Conservation (phyloP, 257 asterid species). For the Solanum lycopersicoides region DNA sequence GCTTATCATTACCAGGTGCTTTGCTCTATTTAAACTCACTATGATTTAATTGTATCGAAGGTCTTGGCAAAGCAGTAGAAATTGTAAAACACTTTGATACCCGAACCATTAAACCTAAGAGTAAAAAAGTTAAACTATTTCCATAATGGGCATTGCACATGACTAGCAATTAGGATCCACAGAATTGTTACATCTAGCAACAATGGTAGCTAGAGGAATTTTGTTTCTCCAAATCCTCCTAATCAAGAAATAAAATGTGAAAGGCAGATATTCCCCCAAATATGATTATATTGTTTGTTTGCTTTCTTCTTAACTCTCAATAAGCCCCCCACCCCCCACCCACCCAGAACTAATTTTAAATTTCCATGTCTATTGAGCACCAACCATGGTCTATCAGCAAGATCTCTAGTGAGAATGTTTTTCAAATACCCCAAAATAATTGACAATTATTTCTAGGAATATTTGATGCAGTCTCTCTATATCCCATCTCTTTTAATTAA, state of each 20-base stretch:
- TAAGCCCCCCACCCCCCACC: not conserved
- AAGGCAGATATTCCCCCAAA: not conserved
- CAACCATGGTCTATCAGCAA: not conserved
- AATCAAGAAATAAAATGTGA: not conserved
- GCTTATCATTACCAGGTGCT: not conserved
- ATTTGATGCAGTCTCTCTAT: not conserved
- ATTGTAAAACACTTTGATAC: no score
- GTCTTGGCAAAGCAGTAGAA: not conserved
- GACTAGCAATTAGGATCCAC: not conserved
- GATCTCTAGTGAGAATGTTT: not conserved
- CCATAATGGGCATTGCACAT: no score
- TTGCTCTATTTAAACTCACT: not conserved
- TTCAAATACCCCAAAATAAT: not conserved
- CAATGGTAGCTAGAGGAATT: not conserved
- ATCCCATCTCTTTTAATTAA: not conserved
- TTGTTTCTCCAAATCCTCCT: not conserved
- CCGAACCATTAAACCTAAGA: not conserved
- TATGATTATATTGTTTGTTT: not conserved
- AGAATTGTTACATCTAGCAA: not conserved
- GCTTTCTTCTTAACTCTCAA: not conserved
- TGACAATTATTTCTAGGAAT: not conserved
- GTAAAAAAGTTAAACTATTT: not conserved
- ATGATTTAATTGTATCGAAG: not conserved
- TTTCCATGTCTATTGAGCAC: not conserved
- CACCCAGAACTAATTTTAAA: not conserved